Base-by-base conservation (phyloP, 192 early-diverging fungal genomes). In the Coemansia sp. region DNA sequence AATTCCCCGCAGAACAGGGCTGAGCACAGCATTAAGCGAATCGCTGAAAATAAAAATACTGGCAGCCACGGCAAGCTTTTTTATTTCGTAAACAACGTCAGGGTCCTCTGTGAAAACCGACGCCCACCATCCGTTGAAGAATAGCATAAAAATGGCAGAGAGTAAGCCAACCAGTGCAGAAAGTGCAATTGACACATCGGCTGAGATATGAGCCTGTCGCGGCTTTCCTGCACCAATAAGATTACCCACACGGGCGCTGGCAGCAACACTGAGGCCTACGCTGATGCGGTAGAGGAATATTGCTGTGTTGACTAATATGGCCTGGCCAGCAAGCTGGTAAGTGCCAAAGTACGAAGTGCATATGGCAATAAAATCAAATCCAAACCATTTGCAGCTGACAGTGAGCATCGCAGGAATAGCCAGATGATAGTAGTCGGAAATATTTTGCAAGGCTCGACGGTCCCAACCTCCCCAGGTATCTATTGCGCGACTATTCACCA, bases 391-490 rank as follows among this genome's bases (percentile, higher is more conserved):
- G n/a, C 84, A 74, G 57, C 89, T 86, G 12, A 88, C 81, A 85
- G 94, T 95, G 27, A 91, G 60, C 18, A 92, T 83, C 0, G 90
- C 89, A 0, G 94, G 92, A 10, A 92, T 56, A 5, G 90, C 94
- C 30, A 98, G 75, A 23, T 71, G 78, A 56, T 86, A 60, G 60
- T 85, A 89, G 25, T 73, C 74, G 4, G 63, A 66, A 85, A 87
- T 88, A 38, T 81, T 84, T 53, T 83, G 71, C 52, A 93, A 69
- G 4, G 88, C 86, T 30, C 86, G 83, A 12, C 73, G 65, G 7
- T 88, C 86, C 87, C 89, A 94, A 2, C 93, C 94, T 44, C 92
- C 93, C 94, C 91, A 98, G 9, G 83, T 85, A 25, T 91, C 83
- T n/a, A 62, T 64, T 47, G 91, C 92, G 24, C 87, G 78, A 21